Conservation (phyloP, 1,284 basidiomycete species). For the Amylostereum areolatum region DNA sequence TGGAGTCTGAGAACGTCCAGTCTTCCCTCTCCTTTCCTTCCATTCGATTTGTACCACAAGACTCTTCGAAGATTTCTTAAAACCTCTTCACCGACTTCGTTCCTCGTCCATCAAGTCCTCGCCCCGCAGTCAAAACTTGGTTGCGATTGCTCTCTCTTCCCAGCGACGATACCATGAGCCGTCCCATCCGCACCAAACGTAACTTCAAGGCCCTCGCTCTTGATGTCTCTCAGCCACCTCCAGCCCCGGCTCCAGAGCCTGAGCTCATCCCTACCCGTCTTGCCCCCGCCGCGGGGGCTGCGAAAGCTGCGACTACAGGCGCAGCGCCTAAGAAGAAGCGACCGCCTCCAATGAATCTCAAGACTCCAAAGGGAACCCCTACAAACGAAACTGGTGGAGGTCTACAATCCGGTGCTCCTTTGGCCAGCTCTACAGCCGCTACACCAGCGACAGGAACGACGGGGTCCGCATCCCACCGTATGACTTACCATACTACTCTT, state of each 20-base stretch:
- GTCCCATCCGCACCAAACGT: slow-evolving; percentile 65
- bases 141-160: too few species aligned
- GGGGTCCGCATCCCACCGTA: slow-evolving; percentile 37
- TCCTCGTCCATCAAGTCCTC: too few species aligned
- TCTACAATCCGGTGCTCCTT: slow-evolving; percentile 30
- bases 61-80: too few species aligned
- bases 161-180: too few species aligned
- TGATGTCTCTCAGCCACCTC: slow-evolving; percentile 41
- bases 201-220: slow-evolving; percentile 76
- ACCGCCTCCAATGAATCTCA: slow-evolving; percentile 57
- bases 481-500: slow-evolving; percentile 66
- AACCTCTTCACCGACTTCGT: too few species aligned
- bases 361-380: slow-evolving; percentile 36
- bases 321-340: slow-evolving; percentile 46
- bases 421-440: slow-evolving; percentile 22
- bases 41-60: too few species aligned
- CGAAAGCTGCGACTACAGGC: not conserved
- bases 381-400: slow-evolving; percentile 27
- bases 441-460: slow-evolving; percentile 32
- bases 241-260: slow-evolving; percentile 33
- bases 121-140: too few species aligned
- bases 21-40: too few species aligned
- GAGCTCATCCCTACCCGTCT: slow-evolving; percentile 29
- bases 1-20: too few species aligned
- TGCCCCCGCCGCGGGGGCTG: slow-evolving; percentile 22